A percentile compares a stretch with the other conserved stretches of the same genome.
These are phyloP conservation scores for Gracilaria caudata DNA, from an alignment of 23 red algal species.

Conservation along the genomic window DNA sequence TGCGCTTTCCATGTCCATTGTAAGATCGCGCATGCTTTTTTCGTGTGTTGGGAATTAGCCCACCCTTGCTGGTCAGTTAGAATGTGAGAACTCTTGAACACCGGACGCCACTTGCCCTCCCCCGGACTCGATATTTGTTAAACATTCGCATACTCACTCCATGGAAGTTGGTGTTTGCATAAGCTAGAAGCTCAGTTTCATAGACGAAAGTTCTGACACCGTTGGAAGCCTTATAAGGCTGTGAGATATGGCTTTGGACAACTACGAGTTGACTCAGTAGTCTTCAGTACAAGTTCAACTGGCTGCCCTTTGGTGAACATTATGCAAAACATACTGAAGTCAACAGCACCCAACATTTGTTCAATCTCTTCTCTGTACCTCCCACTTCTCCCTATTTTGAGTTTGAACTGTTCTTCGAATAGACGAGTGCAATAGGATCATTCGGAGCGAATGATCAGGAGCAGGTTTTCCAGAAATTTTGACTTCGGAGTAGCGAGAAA, in stretches of 20 bases:
- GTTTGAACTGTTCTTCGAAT: not conserved
- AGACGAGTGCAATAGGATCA: constrained; percentile 51
- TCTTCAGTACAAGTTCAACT: constrained; percentile 53
- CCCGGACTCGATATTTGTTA: constrained; percentile 60
- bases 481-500: constrained; percentile 60
- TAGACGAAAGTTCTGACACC: not conserved
- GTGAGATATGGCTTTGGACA: constrained; percentile 49
- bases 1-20: constrained; percentile 44
- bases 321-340: constrained; percentile 39
- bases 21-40: constrained; percentile 35
- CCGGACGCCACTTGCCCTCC: constrained; percentile 32
- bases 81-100: constrained; percentile 52
- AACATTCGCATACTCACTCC: constrained; percentile 52
- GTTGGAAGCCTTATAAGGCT: constrained; percentile 32
- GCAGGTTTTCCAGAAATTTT: constrained; percentile 55
- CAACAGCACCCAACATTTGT: constrained; percentile 51
- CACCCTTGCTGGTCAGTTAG: constrained; percentile 53
- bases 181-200: constrained; percentile 45
- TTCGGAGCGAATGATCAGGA: constrained; percentile 35
- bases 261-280: constrained; percentile 19
- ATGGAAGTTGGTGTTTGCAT: constrained; percentile 65
- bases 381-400: constrained; percentile 43
- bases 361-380: constrained; percentile 44
- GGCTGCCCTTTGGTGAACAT: constrained; percentile 35
- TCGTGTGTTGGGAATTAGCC: constrained; percentile 48